Evolutionary conservation across 2,329 filamentous ascomycete species (phyloP).

Genomic region (Beauveria varroae): DNA sequence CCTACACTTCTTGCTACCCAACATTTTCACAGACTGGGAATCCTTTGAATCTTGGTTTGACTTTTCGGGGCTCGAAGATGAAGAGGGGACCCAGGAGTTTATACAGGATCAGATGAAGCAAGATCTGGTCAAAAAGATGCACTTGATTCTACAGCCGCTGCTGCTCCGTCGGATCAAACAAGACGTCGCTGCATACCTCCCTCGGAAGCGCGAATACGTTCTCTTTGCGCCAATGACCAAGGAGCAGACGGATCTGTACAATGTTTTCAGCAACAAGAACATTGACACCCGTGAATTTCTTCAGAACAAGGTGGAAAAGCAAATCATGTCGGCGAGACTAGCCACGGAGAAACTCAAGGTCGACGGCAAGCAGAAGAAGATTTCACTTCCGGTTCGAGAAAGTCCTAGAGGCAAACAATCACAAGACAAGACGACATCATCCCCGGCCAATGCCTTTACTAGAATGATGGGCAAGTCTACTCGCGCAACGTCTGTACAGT

Average conservation of each 20-base stretch:
- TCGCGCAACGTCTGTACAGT: constrained; percentile 18
- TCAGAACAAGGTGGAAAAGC: constrained; percentile 68
- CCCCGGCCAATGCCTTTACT: constrained; percentile 39
- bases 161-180: constrained; percentile 83
- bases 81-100: constrained; percentile 69
- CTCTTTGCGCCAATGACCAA: constrained; percentile 86
- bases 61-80: constrained; percentile 85
- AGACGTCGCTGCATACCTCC: constrained; percentile 85
- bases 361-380: constrained; percentile 15
- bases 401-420: constrained; percentile 27
- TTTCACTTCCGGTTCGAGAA: constrained; percentile 28
- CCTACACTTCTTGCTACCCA: constrained; percentile 85
- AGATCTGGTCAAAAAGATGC: constrained; percentile 61
- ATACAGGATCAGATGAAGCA: constrained; percentile 63
- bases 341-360: constrained; percentile 4
- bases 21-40: constrained; percentile 87
- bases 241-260: constrained; percentile 87
- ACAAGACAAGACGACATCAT: constrained; percentile 14
- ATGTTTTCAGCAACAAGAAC: constrained; percentile 50
- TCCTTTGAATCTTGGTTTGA: constrained; percentile 97
- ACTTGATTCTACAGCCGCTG: constrained; percentile 87
- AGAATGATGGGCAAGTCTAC: constrained; percentile 37
- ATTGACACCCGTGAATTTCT: constrained; percentile 65
- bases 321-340: constrained; percentile 35
- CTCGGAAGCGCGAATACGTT: constrained; percentile 94